These are phyloP conservation scores for Trypanosoma congolense DNA, from an alignment of 208 protist species.

Conservation along the genomic window DNA sequence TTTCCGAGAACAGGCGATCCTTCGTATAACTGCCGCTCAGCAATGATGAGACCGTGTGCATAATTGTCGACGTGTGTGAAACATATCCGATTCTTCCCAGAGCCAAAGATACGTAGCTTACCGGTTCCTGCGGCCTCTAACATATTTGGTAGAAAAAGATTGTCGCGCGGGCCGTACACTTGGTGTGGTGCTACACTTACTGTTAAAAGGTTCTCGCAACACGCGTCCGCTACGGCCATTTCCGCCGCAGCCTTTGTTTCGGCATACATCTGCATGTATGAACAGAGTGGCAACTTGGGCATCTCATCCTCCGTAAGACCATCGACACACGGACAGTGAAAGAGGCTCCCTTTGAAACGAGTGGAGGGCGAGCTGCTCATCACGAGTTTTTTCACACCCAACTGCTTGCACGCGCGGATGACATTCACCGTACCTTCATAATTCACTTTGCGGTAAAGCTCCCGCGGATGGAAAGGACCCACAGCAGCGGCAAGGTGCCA, in stretches of 20 bases:
- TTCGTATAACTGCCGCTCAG: conserved; percentile 84
- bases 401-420: conserved; percentile 87
- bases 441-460: conserved; percentile 90
- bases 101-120: conserved; percentile 91
- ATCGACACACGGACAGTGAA: conserved; percentile 88
- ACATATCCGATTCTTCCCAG: conserved; percentile 91
- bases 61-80: conserved; percentile 96
- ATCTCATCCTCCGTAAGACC: conserved; percentile 89
- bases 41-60: conserved; percentile 92
- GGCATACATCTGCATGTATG: conserved; percentile 93
- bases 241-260: conserved; percentile 91
- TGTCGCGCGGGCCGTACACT: conserved; percentile 94
- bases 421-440: conserved; percentile 91
- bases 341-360: conserved; percentile 87
- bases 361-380: conserved; percentile 94
- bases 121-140: conserved; percentile 91
- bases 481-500: conserved; percentile 93
- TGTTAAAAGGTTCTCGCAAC: conserved; percentile 80
- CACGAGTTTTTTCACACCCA: conserved; percentile 88
- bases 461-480: conserved; percentile 89
- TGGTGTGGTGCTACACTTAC: conserved; percentile 92
- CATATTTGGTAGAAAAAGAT: conserved; percentile 94
- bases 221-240: conserved; percentile 75
- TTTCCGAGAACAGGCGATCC: conserved; percentile 88
- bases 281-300: conserved; percentile 74